Conservation (phyloP, 1,284 basidiomycete species). For the Sanghuangporus sanghuang region DNA sequence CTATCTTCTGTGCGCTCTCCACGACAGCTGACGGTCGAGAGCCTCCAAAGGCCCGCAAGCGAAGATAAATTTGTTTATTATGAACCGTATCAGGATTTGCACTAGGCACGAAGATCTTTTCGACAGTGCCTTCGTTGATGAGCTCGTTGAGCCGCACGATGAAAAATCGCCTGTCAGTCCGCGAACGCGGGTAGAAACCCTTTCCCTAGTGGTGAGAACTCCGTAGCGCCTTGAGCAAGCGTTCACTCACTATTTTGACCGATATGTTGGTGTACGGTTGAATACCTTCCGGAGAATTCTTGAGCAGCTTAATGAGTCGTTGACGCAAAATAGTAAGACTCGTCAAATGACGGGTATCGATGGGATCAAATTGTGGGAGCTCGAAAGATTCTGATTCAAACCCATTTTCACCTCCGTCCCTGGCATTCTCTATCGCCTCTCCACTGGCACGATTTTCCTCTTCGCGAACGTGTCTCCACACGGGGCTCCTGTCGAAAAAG, state of each 20-base stretch:
- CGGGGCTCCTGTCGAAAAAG: slow-evolving; percentile 65
- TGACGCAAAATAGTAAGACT: slow-evolving; percentile 64
- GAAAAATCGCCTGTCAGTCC: slow-evolving; percentile 73
- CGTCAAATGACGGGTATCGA: slow-evolving; percentile 69
- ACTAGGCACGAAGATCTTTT: slow-evolving; percentile 64
- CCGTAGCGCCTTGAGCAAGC: neutral
- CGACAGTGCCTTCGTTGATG: slow-evolving; percentile 62
- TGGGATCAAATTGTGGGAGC: slow-evolving; percentile 57
- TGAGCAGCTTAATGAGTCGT: slow-evolving; percentile 63
- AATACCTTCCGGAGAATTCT: slow-evolving; percentile 58
- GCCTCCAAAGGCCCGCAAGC: slow-evolving; percentile 41
- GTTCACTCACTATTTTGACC: slow-evolving; percentile 52
- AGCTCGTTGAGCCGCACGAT: slow-evolving; percentile 65
- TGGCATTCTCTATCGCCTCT: slow-evolving; percentile 24
- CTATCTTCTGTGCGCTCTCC: slow-evolving; percentile 17
- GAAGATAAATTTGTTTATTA: slow-evolving; percentile 53
- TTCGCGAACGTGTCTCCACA: slow-evolving; percentile 70
- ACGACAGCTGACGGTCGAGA: slow-evolving; percentile 20
- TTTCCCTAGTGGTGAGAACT: slow-evolving; percentile 26
- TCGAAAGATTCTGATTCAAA: slow-evolving; percentile 23
- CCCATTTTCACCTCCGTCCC: slow-evolving; percentile 29
- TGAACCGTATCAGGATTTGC: slow-evolving; percentile 38
- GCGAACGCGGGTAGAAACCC: slow-evolving; percentile 70
- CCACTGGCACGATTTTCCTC: slow-evolving; percentile 43
- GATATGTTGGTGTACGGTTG: slow-evolving; percentile 68